phyloP scores from a whole-genome alignment of 345 rosid species.

The Nephelium lappaceum region DNA sequence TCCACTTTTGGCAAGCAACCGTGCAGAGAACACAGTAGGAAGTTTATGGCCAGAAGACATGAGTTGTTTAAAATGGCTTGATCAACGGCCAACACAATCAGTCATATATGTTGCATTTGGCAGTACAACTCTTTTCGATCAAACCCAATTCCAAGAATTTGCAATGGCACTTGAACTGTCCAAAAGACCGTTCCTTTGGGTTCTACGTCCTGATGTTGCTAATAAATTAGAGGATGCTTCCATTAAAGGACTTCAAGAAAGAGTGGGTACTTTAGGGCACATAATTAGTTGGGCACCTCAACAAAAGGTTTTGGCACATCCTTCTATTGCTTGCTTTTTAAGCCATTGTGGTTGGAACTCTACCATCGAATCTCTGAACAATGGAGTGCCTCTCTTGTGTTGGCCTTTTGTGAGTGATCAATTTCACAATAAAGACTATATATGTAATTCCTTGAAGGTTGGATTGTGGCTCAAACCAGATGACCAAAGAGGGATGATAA shows the following conservation, averaged over 20 bases:
- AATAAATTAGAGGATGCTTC: not conserved
- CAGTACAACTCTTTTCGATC: conserved; percentile 28
- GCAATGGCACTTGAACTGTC: conserved; percentile 34
- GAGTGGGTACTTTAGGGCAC: conserved; percentile 4
- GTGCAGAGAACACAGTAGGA: conserved; percentile 18
- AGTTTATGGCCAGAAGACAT: conserved; percentile 36
- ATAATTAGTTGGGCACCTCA: conserved; percentile 51
- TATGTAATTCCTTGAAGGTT: conserved; percentile 45
- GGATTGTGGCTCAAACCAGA: conserved; percentile 42
- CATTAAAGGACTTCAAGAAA: not conserved
- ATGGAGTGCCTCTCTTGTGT: conserved; percentile 54
- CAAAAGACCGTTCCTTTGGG: conserved; percentile 18
- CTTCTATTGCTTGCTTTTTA: conserved; percentile 42
- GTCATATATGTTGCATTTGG: conserved; percentile 45
- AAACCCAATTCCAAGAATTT: conserved; percentile 29
- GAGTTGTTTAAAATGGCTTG: conserved; percentile 36
- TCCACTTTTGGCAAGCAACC: conserved; percentile 20
- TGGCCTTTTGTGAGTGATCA: conserved; percentile 55
- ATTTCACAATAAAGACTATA: conserved; percentile 36
- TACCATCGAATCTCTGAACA: conserved; percentile 48
- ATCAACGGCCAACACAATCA: conserved; percentile 30
- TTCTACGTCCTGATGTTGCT: conserved; percentile 9
- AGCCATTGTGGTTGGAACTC: conserved; percentile 73
- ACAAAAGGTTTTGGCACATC: conserved; percentile 29
- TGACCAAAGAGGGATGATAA: conserved; percentile 21